These are phyloP conservation scores for Penicillium salamii DNA, from an alignment of 495 filamentous ascomycete genomes.

Conservation along the genomic window DNA sequence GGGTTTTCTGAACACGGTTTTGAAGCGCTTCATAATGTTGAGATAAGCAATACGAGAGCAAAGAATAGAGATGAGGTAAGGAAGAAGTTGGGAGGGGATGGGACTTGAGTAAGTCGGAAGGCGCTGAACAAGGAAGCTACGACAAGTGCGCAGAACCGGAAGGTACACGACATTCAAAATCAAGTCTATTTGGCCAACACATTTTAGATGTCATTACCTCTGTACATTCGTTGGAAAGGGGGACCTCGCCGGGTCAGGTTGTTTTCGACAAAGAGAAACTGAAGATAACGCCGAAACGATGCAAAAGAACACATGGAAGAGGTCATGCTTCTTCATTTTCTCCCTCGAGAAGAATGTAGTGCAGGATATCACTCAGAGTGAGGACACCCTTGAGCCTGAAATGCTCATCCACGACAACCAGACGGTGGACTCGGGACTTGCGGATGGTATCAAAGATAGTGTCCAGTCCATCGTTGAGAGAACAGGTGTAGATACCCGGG, in stretches of 20 bases:
- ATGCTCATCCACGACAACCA: constrained; percentile 89
- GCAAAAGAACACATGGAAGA: constrained; percentile 32
- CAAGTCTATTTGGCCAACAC: constrained; percentile 32
- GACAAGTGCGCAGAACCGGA: not conserved
- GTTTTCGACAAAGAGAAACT: constrained; percentile 8
- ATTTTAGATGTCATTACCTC: constrained; percentile 31
- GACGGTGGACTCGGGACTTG: constrained; percentile 85
- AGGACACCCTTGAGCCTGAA: constrained; percentile 83
- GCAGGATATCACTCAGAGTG: constrained; percentile 93
- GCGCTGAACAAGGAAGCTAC: not conserved
- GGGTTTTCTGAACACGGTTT: constrained; percentile 11
- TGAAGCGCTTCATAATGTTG: constrained; percentile 16
- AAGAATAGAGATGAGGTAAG: constrained; percentile 4
- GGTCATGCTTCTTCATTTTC: constrained; percentile 53
- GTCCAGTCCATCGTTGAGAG: constrained; percentile 83
- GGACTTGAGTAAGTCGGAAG: not conserved
- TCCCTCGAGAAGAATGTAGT: constrained; percentile 87
- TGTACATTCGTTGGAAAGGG: constrained; percentile 22
- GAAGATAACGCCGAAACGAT: constrained; percentile 37
- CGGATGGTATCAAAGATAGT: constrained; percentile 97
- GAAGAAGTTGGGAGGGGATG: not conserved
- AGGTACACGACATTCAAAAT: constrained; percentile 5
- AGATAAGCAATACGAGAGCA: constrained; percentile 5
- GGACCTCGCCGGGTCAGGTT: not conserved
- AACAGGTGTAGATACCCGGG: constrained; percentile 94